These are phyloP conservation scores for Brassica carinata DNA, from an alignment of 345 rosid genomes.

Conservation along the genomic window DNA sequence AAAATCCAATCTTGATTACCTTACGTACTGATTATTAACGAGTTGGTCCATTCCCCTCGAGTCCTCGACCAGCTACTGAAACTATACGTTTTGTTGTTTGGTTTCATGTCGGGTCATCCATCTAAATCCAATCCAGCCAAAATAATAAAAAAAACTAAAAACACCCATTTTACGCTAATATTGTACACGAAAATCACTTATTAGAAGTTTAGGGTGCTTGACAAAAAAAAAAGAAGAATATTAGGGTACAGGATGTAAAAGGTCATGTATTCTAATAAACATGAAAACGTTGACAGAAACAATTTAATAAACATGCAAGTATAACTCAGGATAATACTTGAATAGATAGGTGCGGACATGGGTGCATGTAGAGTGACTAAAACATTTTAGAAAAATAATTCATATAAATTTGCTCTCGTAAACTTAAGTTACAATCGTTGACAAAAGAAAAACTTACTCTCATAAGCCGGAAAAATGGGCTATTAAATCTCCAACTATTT, in stretches of 20 bases:
- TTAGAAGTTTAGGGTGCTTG: neutral
- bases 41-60: neutral
- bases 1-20: neutral
- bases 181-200: neutral
- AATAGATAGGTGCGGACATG: constrained; percentile 1
- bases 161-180: neutral
- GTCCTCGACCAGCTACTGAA: neutral
- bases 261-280: neutral
- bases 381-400: neutral
- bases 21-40: neutral
- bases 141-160: too few relatives aligned
- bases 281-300: neutral
- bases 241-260: neutral
- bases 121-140: neutral
- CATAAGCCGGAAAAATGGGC: too few relatives aligned
- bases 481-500: too few relatives aligned
- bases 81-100: neutral
- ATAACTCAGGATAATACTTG: neutral
- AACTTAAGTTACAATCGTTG: neutral
- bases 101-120: neutral
- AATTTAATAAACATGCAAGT: neutral
- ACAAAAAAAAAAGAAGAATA: too few relatives aligned
- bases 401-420: too few relatives aligned
- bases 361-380: constrained; percentile 19
- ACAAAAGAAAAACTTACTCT: too few relatives aligned